Evolutionary conservation across 23 red algal genomes (phyloP), one percentile per base, ranked within the genome.

Genomic region (Gracilariopsis chorda): DNA sequence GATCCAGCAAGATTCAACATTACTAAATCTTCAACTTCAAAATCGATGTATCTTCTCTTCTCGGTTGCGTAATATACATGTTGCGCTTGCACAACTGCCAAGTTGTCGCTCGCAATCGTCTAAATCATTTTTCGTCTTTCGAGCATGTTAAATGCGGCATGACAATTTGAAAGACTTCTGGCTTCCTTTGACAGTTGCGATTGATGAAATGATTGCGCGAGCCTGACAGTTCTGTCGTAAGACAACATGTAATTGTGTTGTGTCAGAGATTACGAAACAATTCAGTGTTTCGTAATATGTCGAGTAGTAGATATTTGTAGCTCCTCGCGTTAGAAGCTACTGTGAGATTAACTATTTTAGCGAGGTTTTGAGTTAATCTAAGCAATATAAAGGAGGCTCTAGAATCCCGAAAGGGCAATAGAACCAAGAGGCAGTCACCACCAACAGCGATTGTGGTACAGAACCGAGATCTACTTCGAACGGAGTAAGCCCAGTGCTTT

Each of bases 381-480:
- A n/a, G n/a, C n/a, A n/a, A n/a, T n/a, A n/a, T n/a, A n/a, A n/a
- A n/a, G n/a, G n/a, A n/a, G n/a, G n/a, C n/a, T n/a, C n/a, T n/a
- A n/a, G n/a, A n/a, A n/a, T n/a, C n/a, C n/a, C n/a, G n/a, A n/a
- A n/a, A n/a, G n/a, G n/a, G n/a, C n/a, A n/a, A n/a, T n/a, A n/a
- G n/a, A n/a, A n/a, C n/a, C n/a, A n/a, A n/a, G n/a, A n/a, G n/a
- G n/a, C n/a, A 9, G 5, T 41, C 17, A 49, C 25, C 24, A 10
- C 39, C 10, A 39, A 3, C 32, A 53, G 79, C 17, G 51, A 13
- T 5, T 83, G 28, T 16, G 48, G 52, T 63, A 63, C 30, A 14
- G 25, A 9, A 19, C 79, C 79, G 7, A 83, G 30, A 63, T 63
- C 36, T 5, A 83, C 52, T 62, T 83, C 51, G 24, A 83, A 83